Percentiles rank a stretch among this genome's conserved stretches.
phyloP scores from a whole-genome alignment of 768 basidiomycete species.

The Mycena filopes region DNA sequence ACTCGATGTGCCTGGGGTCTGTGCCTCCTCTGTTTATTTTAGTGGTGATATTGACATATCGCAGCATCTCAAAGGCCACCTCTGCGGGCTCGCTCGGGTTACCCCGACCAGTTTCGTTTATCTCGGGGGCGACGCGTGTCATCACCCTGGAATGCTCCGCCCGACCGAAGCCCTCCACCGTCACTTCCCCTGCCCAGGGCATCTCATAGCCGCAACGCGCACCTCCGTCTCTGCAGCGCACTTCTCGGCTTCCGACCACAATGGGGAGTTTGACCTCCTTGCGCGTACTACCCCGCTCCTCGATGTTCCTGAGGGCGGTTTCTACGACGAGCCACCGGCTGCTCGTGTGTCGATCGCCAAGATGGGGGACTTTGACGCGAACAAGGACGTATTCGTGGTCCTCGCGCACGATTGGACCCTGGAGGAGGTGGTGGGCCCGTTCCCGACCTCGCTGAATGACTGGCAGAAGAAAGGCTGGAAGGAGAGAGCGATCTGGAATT shows the following conservation, averaged over 20 bases:
- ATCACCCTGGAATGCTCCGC: conserved; percentile 34
- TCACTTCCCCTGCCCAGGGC: conserved; percentile 29
- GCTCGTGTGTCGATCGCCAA: conserved; percentile 26
- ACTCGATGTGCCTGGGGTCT: conserved; percentile 34
- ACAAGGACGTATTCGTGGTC: conserved; percentile 32
- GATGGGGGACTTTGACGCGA: conserved; percentile 30
- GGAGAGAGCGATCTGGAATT: conserved; percentile 3
- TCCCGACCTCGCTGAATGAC: conserved; percentile 26
- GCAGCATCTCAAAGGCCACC: conserved; percentile 35
- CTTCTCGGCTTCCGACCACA: conserved; percentile 7
- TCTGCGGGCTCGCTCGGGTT: conserved; percentile 35
- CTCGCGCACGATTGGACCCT: conserved; percentile 35
- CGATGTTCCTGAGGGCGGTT: conserved; percentile 13
- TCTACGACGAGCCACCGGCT: conserved; percentile 14
- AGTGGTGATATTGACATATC: neutral
- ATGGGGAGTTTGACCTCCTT: conserved; percentile 15
- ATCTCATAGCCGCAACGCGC: conserved; percentile 9
- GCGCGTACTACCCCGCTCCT: conserved; percentile 22
- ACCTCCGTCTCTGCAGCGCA: conserved; percentile 19
- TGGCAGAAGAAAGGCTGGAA: conserved; percentile 38
- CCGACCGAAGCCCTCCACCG: conserved; percentile 32
- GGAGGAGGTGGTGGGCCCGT: conserved; percentile 23
- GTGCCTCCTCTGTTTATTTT: neutral
- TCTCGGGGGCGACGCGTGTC: conserved; percentile 35
- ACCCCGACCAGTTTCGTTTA: conserved; percentile 34